Conservation (phyloP, 306 rosid genomes). For the Adenanthera pavonina region DNA sequence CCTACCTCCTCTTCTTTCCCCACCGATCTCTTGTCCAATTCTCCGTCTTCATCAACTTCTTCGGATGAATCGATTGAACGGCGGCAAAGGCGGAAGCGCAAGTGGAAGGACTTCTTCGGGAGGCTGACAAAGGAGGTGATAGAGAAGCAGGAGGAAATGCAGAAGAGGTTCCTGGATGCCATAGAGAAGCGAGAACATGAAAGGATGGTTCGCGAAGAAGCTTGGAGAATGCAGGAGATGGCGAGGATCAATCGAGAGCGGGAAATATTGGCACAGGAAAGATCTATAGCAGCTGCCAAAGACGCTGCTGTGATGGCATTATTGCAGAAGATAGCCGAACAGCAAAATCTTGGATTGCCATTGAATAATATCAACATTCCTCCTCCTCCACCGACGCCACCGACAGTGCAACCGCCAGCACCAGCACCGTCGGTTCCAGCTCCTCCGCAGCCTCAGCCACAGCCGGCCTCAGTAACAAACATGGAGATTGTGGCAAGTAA, state of each 20-base stretch:
- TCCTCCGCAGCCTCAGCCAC: not conserved
- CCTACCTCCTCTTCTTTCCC: constrained; percentile 43
- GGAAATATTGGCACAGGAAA: constrained; percentile 76
- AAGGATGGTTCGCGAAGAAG: constrained; percentile 68
- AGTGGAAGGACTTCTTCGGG: constrained; percentile 88
- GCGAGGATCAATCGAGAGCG: constrained; percentile 64
- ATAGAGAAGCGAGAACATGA: constrained; percentile 83
- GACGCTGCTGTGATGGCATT: constrained; percentile 80
- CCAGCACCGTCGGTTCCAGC: not conserved
- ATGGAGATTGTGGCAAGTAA: constrained; percentile 46
- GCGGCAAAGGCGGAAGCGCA: constrained; percentile 67
- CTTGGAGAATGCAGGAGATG: constrained; percentile 86
- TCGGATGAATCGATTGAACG: constrained; percentile 68
- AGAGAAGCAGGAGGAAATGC: constrained; percentile 77
- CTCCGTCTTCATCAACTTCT: constrained; percentile 71
- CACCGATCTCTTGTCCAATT: constrained; percentile 54
- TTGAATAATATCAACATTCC: constrained; percentile 30
- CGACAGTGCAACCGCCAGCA: not conserved
- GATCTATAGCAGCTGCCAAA: constrained; percentile 69
- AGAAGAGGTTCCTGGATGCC: constrained; percentile 73
- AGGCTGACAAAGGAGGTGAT: constrained; percentile 75
- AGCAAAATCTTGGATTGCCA: constrained; percentile 47
- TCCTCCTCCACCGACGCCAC: not conserved
- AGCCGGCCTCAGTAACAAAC: not conserved
- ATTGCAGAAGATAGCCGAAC: constrained; percentile 71